Percentiles rank a stretch among this genome's conserved stretches.
Conservation (phyloP, 352 stramenopile genomes). For the Aphanomyces stellatus region DNA sequence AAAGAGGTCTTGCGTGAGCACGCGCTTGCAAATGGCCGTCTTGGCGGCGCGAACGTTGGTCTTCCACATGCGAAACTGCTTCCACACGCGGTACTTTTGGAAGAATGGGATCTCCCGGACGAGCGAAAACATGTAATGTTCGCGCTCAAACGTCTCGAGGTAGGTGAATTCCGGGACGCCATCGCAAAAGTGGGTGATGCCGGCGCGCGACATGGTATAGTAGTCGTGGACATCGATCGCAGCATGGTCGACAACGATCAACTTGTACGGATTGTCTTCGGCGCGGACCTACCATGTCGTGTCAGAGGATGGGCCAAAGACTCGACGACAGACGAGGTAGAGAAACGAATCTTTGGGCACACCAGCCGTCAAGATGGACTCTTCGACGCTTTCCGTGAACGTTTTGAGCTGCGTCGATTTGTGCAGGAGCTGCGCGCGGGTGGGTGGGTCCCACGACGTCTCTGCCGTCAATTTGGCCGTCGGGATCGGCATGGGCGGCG, state of each 20-base stretch:
- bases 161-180: slow-evolving; percentile 78
- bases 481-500: not conserved
- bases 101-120: slow-evolving; percentile 82
- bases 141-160: slow-evolving; percentile 84
- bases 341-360: slow-evolving; percentile 57
- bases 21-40: slow-evolving; percentile 16
- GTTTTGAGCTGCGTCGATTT: slow-evolving; percentile 42
- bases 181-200: slow-evolving; percentile 83
- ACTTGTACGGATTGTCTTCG: slow-evolving; percentile 70
- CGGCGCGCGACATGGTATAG: slow-evolving; percentile 83
- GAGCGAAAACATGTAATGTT: slow-evolving; percentile 85
- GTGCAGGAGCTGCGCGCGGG: slow-evolving; percentile 38
- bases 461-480: not conserved
- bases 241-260: slow-evolving; percentile 52
- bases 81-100: slow-evolving; percentile 83
- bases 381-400: slow-evolving; percentile 47
- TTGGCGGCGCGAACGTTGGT: slow-evolving; percentile 50
- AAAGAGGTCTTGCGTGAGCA: slow-evolving; percentile 79
- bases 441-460: slow-evolving; percentile 12
- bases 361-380: slow-evolving; percentile 20
- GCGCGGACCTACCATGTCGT: slow-evolving; percentile 23
- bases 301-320: not conserved
- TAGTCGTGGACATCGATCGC: slow-evolving; percentile 72
- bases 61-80: slow-evolving; percentile 86
- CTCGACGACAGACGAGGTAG: slow-evolving; percentile 33